Base-by-base conservation (phyloP, 495 filamentous ascomycete species). In the Hyaloscypha variabilis region DNA sequence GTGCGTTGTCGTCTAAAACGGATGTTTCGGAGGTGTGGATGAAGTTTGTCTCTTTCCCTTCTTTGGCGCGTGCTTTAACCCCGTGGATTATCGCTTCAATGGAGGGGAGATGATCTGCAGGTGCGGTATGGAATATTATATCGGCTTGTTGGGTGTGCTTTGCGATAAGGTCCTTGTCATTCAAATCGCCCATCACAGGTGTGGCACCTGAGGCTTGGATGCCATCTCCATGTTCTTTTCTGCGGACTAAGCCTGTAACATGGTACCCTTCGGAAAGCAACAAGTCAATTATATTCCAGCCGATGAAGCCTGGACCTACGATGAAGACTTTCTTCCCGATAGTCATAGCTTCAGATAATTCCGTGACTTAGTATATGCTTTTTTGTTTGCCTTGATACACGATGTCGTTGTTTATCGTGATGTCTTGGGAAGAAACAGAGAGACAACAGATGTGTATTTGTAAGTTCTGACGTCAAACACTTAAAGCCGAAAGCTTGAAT, bases 71-170 rank as follows among this genome's bases (percentile, higher is more conserved):
- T 39, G 74, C 61, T 50, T 65, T 56, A 56, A 78, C 62, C n/a
- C 75, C 77, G 23, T 70, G 71, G 2, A 80, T 46, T 3, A 79
- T 66, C 10, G 77, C 75, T 58, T 73, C 55, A 2, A 71, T 75
- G 23, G 70, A 74, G 2, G 74, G 71, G 30, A 78, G 56, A 36
- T 80, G 70, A 60, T 80, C 76, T 17, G 71, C 69, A 17, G 74
- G 74, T 19, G 79, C 77, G 3, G 76, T 75, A 62, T 80, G 74
- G 51, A 82, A 72, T 23, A 73, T 62, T 8, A 80, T 78, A 23
- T 78, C 75, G 49, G 69, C 61, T 6, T 65, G 42, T 3, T 68
- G 42, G 1, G 71, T 67, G n/a, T 74, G 70, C 14, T 72, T 60
- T 1, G 66, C 72, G 67, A 82, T 78, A 17, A 46, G 0, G 19